These are phyloP conservation scores for Claviceps cyperi DNA, from an alignment of 2,329 filamentous ascomycete species.

Conservation along the genomic window DNA sequence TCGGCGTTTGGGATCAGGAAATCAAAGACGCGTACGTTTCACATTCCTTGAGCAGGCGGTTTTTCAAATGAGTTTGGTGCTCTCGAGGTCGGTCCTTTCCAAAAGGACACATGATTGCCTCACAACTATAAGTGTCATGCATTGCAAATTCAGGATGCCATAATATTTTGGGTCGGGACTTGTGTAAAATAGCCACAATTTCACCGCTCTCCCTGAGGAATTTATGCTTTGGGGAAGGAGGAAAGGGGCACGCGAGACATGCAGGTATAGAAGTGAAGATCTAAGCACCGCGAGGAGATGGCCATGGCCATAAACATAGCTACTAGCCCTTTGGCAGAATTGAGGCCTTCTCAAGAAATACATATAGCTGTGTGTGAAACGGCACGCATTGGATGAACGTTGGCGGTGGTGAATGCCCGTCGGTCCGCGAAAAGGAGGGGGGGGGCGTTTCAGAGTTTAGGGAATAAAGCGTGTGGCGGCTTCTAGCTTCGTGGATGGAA, in stretches of 20 bases:
- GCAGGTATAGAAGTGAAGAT: not conserved
- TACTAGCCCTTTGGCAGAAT: not conserved
- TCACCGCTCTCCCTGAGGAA: not conserved
- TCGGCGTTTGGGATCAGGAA: constrained; percentile 7
- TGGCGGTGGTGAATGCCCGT: too few species aligned
- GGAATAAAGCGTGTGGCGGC: too few species aligned
- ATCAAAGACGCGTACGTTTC: not conserved
- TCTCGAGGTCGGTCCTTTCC: not conserved
- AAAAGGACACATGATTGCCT: not conserved
- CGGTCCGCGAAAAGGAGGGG: too few species aligned
- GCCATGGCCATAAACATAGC: too few species aligned
- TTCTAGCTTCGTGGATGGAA: too few species aligned
- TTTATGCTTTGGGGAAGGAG: not conserved
- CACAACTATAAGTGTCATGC: not conserved
- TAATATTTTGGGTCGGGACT: not conserved
- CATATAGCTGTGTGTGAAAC: not conserved
- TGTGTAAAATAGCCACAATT: not conserved
- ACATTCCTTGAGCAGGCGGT: constrained; percentile 3
- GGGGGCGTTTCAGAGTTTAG: too few species aligned
- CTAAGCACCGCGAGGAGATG: not conserved
- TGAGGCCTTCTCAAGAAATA: not conserved
- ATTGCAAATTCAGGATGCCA: not conserved
- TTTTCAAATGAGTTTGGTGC: constrained; percentile 1
- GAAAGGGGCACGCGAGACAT: not conserved
- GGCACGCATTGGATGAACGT: too few species aligned